phyloP scores from a whole-genome alignment of 129 eudicot species.

The Flaveria linearis region DNA sequence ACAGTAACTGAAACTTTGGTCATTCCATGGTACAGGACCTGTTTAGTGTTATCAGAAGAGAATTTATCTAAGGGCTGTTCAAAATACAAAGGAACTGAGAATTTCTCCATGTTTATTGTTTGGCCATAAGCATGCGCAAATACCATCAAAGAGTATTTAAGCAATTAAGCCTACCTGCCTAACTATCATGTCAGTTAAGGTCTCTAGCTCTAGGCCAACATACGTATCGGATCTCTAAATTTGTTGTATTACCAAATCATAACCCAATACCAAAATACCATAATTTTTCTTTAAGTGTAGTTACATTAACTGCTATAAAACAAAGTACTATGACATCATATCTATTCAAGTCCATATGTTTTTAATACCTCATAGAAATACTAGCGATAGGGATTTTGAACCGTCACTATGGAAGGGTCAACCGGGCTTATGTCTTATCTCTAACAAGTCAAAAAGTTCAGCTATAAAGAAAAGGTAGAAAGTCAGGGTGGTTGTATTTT shows the following conservation, averaged over 20 bases:
- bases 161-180: background rate
- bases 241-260: background rate
- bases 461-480: background rate
- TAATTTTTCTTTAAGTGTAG: background rate
- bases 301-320: background rate
- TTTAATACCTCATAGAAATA: background rate
- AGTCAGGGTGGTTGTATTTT: background rate
- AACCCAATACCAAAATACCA: conserved; percentile 3
- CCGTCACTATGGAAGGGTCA: background rate
- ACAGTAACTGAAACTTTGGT: too few relatives aligned
- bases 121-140: conserved; percentile 15
- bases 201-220: background rate
- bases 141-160: background rate
- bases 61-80: too few relatives aligned
- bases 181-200: conserved; percentile 4
- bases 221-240: background rate
- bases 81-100: background rate
- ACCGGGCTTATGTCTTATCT: background rate
- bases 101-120: background rate
- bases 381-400: background rate
- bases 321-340: background rate
- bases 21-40: too few relatives aligned
- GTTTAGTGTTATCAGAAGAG: too few relatives aligned
- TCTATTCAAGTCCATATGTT: background rate
- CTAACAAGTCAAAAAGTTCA: background rate